A percentile compares a stretch with the other conserved stretches of the same genome.
Evolutionary conservation across 2,329 filamentous ascomycete genomes (phyloP).

Genomic region (Trichophyton rubrum): DNA sequence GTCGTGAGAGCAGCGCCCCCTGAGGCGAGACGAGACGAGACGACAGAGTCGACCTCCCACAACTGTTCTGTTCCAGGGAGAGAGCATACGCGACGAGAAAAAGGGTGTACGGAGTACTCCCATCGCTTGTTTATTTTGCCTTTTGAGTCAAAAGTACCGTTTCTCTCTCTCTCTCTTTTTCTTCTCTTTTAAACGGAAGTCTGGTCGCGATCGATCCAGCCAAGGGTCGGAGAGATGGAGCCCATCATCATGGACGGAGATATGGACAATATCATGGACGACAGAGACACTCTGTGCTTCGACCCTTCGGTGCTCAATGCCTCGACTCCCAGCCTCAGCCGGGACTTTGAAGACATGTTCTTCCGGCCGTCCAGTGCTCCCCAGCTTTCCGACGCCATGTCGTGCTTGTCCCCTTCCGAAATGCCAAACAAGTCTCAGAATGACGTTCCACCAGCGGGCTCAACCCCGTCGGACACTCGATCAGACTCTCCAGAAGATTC

Average conservation of each 20-base stretch:
- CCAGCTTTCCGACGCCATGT: slow-evolving; percentile 9
- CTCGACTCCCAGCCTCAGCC: slow-evolving; percentile 14
- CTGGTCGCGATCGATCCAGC: background rate
- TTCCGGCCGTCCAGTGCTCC: slow-evolving; percentile 8
- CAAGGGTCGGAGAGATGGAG: slow-evolving; percentile 19
- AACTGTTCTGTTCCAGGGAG: background rate
- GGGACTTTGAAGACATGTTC: slow-evolving; percentile 12
- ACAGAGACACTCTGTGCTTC: slow-evolving; percentile 34
- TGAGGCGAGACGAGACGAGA: background rate
- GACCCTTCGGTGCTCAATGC: slow-evolving; percentile 19
- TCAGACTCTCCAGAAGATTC: slow-evolving; percentile 35
- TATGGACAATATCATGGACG: slow-evolving; percentile 30
- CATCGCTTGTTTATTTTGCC: no score
- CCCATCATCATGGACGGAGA: slow-evolving; percentile 33
- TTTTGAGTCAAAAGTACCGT: no score
- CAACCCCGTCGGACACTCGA: slow-evolving; percentile 28
- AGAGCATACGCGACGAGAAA: background rate
- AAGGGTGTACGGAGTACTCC: no score
- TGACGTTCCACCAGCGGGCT: slow-evolving; percentile 15
- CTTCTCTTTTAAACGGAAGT: no score
- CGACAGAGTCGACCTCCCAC: background rate
- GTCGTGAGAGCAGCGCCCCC: background rate
- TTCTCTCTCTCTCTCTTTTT: no score
- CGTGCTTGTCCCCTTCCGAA: slow-evolving; percentile 10
- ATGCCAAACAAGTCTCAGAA: slow-evolving; percentile 4